Base-by-base conservation (phyloP, 306 rosid genomes). In the Dicorynia guianensis region DNA sequence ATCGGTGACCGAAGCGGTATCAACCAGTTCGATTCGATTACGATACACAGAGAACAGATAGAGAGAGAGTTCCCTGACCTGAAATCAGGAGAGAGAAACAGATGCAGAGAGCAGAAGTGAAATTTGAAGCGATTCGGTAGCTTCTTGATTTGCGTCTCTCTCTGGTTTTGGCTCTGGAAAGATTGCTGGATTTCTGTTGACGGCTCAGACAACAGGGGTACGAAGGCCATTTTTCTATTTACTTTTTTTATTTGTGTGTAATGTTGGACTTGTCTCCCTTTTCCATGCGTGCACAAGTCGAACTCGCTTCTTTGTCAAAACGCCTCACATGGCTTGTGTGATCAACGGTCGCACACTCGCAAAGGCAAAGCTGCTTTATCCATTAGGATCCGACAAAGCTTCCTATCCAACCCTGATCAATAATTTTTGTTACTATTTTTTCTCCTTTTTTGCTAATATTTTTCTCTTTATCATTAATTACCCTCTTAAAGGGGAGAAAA, bases 201-300 rank as follows among this genome's bases (percentile, higher is more conserved):
- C 47, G 33, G 5, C n/a, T 11, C 42, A 52, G 69, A n/a, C 34
- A 17, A n/a, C 1, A 38, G 48, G 4, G 11, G 4, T 19, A 4
- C 5, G 14, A 68, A 34, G 3, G 58, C 72, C 30, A 49, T 67
- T 9, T 47, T 33, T 44, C n/a, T 4, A 8, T 5, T 10, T 12
- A 8, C 56, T 1, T 7, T 17, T 12, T 13, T 9, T 38, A n/a
- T 33, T 13, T 0, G 34, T 35, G 34, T 35, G 11, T 10, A 50
- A 10, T 52, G 2, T 52, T 25, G 4, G 33, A 52, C 18, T 54
- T 2, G 11, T 3, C 8, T 8, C 34, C 15, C 7, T 63, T 75
- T 62, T 70, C 54, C 30, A 72, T 66, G 83, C 64, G 79, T 79
- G 70, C 58, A 79, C 75, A 42, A 25, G 57, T 72, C n/a, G 34